Conservation (phyloP, 2,329 filamentous ascomycete genomes). For the Madurella mycetomatis region DNA sequence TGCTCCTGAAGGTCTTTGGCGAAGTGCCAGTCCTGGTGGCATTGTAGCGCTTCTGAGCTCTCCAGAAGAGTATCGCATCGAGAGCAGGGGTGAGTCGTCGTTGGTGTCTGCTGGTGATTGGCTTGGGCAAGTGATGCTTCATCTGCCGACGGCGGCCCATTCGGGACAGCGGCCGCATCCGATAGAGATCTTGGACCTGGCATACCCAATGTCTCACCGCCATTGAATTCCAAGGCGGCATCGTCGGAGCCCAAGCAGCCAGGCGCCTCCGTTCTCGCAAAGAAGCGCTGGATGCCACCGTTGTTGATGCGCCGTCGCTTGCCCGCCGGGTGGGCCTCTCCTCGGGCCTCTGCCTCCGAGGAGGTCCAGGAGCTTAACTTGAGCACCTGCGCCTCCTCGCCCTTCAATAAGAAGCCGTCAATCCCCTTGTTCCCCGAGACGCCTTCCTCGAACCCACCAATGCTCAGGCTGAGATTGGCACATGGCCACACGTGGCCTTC, state of each 20-base stretch:
- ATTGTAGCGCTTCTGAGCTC: constrained; percentile 55
- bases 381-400: constrained; percentile 55
- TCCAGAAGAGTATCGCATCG: constrained; percentile 62
- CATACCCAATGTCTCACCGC: constrained; percentile 27
- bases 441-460: constrained; percentile 89
- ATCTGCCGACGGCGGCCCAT: constrained; percentile 1
- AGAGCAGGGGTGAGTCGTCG: constrained; percentile 48
- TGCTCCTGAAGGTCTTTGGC: constrained; percentile 75
- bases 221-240: constrained; percentile 22
- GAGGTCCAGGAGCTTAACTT: constrained; percentile 35
- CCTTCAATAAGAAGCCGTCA: constrained; percentile 75
- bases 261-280: constrained; percentile 35
- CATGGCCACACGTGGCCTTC: constrained; percentile 88
- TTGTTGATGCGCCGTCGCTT: constrained; percentile 45
- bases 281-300: constrained; percentile 55
- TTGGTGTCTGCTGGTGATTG: constrained; percentile 32
- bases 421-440: constrained; percentile 81
- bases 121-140: constrained; percentile 21
- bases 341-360: constrained; percentile 23
- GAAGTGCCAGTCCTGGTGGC: constrained; percentile 92
- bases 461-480: constrained; percentile 79
- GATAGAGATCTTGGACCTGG: constrained; percentile 5
- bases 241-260: constrained; percentile 29
- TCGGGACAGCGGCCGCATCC: constrained; percentile 1
- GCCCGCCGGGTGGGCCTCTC: constrained; percentile 26